Base-by-base conservation (phyloP, 2,329 filamentous ascomycete species). In the Fusarium torulosum region DNA sequence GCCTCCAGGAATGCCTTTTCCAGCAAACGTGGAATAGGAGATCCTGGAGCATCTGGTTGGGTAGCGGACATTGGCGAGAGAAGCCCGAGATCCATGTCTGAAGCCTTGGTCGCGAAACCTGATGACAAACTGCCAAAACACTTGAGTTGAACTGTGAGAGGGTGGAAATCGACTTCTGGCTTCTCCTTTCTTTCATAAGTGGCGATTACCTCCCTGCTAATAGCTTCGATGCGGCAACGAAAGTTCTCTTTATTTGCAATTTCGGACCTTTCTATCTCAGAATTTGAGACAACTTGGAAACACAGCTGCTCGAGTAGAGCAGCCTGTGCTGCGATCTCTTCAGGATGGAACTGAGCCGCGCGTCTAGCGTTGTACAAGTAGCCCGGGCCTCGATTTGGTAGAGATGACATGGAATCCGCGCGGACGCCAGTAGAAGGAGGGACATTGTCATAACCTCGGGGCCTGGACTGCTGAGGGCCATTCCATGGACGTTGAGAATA, bases 21-120 rank as follows among this genome's bases (percentile, higher is more conserved):
- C 3, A 97, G 78, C 8, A 94, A 75, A 23, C 92, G 86, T 3
- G 93, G 93, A 55, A 96, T 89, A 2, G 85, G 82, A 7, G 88
- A 90, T 31, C 84, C 84, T 17, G 83, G 75, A 15, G 82, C 81
- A 63, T 88, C 84, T 4, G 85, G 83, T 51, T 85, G 81, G 43
- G 84, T 79, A 20, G 78, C 75, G 3, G 90, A 90, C 47, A 84
- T 79, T 5, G 86, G 87, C 2, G 91, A 90, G 7, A 96, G 81
- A 33, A 97, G 85, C 10, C 90, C 91, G 29, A 97, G 85, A 77
- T 97, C 94, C 90, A 97, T 93, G 73, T 97, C 94, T 2, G 94
- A 95, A n/a, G 89, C 88, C 72, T 91, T 91, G 13, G 92, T 93
- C 5, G 92, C 94, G 78, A 97, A 97, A 0, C 94, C 94, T 14